These are phyloP conservation scores for Pseudopediastrum boryanum DNA, from an alignment of 139 green algal species.

Conservation along the genomic window DNA sequence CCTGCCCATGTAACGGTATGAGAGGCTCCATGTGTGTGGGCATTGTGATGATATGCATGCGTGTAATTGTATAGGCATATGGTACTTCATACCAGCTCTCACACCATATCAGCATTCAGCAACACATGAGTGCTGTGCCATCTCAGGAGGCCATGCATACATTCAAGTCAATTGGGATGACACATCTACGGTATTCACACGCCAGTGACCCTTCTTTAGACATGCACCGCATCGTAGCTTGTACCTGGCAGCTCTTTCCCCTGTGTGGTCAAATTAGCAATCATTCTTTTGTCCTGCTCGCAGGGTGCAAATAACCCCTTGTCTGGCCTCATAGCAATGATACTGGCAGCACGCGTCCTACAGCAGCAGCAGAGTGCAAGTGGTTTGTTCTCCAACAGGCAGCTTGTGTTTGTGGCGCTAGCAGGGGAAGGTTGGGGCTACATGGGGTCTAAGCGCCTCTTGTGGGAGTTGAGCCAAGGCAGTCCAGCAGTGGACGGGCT, in stretches of 20 bases:
- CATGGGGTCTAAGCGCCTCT: slow-evolving; percentile 71
- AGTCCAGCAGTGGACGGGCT: slow-evolving; percentile 48
- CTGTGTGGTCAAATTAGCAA: no score
- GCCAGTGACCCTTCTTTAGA: no score
- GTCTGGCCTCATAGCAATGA: slow-evolving; percentile 74
- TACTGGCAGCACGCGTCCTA: slow-evolving; percentile 69
- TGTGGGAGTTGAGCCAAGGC: slow-evolving; percentile 65
- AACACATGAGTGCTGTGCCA: no score
- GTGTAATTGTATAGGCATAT: not conserved
- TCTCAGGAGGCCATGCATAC: no score
- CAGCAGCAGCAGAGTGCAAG: not conserved
- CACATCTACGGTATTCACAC: no score
- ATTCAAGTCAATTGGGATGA: no score
- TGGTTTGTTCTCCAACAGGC: slow-evolving; percentile 41
- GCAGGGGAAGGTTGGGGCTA: slow-evolving; percentile 75
- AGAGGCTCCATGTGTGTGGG: not conserved
- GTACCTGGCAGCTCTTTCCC: no score
- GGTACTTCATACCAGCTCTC: not conserved
- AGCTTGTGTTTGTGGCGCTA: slow-evolving; percentile 71
- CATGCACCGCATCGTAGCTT: no score
- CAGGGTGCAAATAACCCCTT: slow-evolving; percentile 66
- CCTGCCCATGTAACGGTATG: no score
- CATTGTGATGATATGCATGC: not conserved
- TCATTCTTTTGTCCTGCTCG: not conserved
- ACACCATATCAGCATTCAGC: not conserved